Conservation (phyloP, 176 grass and related monocot genomes). For the Aegilops tauschii region DNA sequence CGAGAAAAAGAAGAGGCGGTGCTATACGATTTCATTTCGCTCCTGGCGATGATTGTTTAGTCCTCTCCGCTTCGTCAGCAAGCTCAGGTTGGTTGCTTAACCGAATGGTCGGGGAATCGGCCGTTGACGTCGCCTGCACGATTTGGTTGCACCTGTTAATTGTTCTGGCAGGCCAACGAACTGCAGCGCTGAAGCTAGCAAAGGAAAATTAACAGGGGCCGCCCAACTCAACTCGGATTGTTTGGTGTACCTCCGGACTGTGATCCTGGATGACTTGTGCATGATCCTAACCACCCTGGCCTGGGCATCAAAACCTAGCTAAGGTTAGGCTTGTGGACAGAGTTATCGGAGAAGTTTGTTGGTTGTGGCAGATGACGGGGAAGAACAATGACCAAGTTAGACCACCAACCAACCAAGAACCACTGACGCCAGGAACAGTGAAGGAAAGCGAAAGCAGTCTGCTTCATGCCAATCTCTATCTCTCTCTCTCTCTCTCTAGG, state of each 20-base stretch:
- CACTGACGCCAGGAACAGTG: background rate
- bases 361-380: background rate
- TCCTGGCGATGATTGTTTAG: background rate
- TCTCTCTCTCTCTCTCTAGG: too few relatives aligned
- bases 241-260: background rate
- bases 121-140: conserved; percentile 22
- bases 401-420: background rate
- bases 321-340: background rate
- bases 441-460: background rate
- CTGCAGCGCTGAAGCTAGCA: background rate
- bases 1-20: too few relatives aligned
- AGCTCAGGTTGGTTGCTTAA: background rate
- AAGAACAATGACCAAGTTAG: background rate
- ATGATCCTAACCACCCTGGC: background rate
- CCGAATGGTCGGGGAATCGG: background rate
- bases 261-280: too few relatives aligned
- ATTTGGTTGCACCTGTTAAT: background rate
- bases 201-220: background rate
- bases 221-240: background rate
- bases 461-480: background rate
- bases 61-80: background rate
- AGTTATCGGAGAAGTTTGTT: background rate
- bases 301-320: background rate
- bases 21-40: background rate
- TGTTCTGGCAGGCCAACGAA: background rate